These are phyloP conservation scores for Phytopythium helicoides DNA, from an alignment of 352 stramenopile genomes.

Conservation along the genomic window DNA sequence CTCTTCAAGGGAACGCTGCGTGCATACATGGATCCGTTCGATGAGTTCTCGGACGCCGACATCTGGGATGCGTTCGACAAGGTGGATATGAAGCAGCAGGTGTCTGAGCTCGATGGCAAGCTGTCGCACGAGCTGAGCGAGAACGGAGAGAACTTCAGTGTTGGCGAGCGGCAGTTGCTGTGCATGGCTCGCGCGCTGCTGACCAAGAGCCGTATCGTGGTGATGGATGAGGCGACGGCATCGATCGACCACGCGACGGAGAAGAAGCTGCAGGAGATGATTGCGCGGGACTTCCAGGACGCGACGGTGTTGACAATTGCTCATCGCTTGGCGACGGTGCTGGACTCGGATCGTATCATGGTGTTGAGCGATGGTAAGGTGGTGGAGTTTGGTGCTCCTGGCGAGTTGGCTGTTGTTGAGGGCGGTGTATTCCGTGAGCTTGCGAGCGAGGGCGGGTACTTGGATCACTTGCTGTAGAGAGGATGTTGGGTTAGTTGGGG, in stretches of 20 bases:
- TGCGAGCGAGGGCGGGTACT: constrained; percentile 12
- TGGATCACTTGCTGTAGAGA: too few species aligned
- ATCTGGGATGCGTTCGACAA: constrained; percentile 50
- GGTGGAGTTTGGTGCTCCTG: constrained; percentile 82
- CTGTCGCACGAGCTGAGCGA: constrained; percentile 29
- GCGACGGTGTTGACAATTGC: constrained; percentile 93
- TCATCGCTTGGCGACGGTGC: constrained; percentile 92
- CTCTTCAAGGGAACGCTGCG: constrained; percentile 88
- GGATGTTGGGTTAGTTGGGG: too few species aligned
- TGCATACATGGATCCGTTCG: constrained; percentile 88
- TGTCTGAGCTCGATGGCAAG: constrained; percentile 10
- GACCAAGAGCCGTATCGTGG: constrained; percentile 89
- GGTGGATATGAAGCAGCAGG: constrained; percentile 49
- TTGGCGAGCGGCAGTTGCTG: constrained; percentile 87
- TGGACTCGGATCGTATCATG: constrained; percentile 90
- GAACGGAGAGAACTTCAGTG: constrained; percentile 32
- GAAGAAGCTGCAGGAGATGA: constrained; percentile 50
- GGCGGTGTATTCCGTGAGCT: constrained; percentile 5
- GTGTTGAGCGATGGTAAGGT: constrained; percentile 84
- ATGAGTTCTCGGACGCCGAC: constrained; percentile 61
- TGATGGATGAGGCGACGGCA: constrained; percentile 90
- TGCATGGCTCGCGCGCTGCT: constrained; percentile 81
- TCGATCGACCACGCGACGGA: constrained; percentile 91
- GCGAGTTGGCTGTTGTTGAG: constrained; percentile 3
- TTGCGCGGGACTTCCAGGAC: constrained; percentile 79